These are phyloP conservation scores for Paradendryphiella salina DNA, from an alignment of 2,329 filamentous ascomycete genomes.

Conservation along the genomic window DNA sequence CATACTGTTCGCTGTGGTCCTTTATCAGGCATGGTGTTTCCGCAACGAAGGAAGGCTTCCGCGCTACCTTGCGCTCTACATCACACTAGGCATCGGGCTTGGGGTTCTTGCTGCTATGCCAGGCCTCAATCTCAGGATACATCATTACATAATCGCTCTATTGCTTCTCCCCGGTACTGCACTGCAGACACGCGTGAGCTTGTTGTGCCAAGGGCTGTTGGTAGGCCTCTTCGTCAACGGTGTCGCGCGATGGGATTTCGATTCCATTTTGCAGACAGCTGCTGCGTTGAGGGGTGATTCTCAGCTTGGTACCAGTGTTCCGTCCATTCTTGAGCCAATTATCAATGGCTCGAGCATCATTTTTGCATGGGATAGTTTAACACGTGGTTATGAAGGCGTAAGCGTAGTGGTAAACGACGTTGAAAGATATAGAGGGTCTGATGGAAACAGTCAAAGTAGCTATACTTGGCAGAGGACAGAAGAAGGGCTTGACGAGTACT, in stretches of 20 bases:
- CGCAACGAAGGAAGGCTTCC: constrained; percentile 57
- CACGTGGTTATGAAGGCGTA: constrained; percentile 68
- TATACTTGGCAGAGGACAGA: constrained; percentile 64
- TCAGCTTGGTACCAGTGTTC: constrained; percentile 62
- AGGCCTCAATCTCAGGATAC: constrained; percentile 83
- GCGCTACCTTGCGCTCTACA: constrained; percentile 76
- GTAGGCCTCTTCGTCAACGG: constrained; percentile 93
- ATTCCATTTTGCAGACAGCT: constrained; percentile 80
- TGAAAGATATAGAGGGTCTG: constrained; percentile 72
- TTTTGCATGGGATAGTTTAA: constrained; percentile 50
- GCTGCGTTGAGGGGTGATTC: constrained; percentile 63
- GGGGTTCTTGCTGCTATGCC: constrained; percentile 74
- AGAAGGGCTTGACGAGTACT: constrained; percentile 34
- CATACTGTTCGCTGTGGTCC: constrained; percentile 29
- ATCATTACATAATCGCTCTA: constrained; percentile 90
- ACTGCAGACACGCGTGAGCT: constrained; percentile 79
- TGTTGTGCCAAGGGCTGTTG: constrained; percentile 89
- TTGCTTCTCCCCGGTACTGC: constrained; percentile 85
- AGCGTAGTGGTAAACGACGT: constrained; percentile 85
- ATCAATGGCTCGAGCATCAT: constrained; percentile 54
- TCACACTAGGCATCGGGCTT: constrained; percentile 72
- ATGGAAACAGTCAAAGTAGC: constrained; percentile 56
- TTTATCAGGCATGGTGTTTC: constrained; percentile 43
- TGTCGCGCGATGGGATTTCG: constrained; percentile 91
- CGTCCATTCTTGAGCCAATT: constrained; percentile 39